Conservation (phyloP, 1,284 basidiomycete genomes). For the Fomitopsis betulina region DNA sequence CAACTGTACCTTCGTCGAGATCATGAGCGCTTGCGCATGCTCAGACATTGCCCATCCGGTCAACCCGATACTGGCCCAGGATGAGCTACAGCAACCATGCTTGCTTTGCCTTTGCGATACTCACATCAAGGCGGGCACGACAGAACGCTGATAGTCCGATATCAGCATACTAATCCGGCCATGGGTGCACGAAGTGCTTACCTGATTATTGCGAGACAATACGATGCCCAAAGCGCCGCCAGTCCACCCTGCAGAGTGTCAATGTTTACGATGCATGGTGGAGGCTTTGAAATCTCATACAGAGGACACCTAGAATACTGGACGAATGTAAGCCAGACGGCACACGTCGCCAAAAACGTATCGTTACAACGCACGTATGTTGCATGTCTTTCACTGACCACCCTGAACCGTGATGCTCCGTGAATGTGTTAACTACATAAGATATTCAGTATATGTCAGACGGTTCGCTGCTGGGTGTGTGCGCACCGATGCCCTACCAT, state of each 20-base stretch:
- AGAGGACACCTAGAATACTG: slow-evolving; percentile 40
- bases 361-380: slow-evolving; percentile 61
- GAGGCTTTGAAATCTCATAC: slow-evolving; percentile 22
- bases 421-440: slow-evolving; percentile 91
- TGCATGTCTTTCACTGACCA: slow-evolving; percentile 96
- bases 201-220: slow-evolving; percentile 78
- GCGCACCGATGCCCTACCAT: slow-evolving; percentile 55
- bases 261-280: not conserved
- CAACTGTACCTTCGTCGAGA: slow-evolving; percentile 68
- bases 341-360: not conserved
- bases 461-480: not conserved
- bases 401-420: slow-evolving; percentile 75
- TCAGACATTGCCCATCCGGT: slow-evolving; percentile 96
- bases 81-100: not conserved
- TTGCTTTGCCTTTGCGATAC: slow-evolving; percentile 15
- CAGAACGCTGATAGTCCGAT: slow-evolving; percentile 52
- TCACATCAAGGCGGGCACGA: slow-evolving; percentile 83
- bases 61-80: slow-evolving; percentile 62
- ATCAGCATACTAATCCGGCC: not conserved
- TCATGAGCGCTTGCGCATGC: slow-evolving; percentile 81
- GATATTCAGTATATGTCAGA: slow-evolving; percentile 11
- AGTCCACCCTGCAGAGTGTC: slow-evolving; percentile 69
- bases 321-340: not conserved
- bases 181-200: slow-evolving; percentile 15
- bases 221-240: slow-evolving; percentile 89